Conservation (phyloP, 2,329 filamentous ascomycete species). For the Endothia cerciana region DNA sequence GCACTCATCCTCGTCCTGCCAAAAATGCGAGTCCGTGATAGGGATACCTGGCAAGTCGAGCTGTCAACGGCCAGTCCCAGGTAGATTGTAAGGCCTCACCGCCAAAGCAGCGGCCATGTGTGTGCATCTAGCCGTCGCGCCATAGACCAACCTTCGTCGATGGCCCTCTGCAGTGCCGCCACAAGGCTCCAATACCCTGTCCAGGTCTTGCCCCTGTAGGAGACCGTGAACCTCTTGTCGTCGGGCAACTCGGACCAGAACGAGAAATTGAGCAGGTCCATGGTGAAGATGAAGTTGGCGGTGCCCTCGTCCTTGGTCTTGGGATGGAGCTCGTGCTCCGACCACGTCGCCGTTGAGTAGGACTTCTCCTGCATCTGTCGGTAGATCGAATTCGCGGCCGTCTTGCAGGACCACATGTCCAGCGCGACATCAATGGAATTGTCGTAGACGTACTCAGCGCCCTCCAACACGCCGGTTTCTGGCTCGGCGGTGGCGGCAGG, state of each 20-base stretch:
- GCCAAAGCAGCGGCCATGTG: neutral
- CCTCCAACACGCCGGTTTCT: constrained; percentile 80
- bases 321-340: constrained; percentile 86
- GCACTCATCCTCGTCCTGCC: constrained; percentile 77
- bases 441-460: constrained; percentile 85
- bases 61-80: constrained; percentile 19
- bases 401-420: constrained; percentile 80
- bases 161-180: constrained; percentile 79
- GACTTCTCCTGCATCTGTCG: constrained; percentile 79
- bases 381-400: constrained; percentile 79
- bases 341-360: constrained; percentile 87
- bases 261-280: constrained; percentile 96
- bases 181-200: constrained; percentile 96
- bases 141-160: constrained; percentile 73
- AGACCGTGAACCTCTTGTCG: constrained; percentile 77
- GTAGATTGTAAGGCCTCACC: constrained; percentile 28
- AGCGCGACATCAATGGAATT: constrained; percentile 92
- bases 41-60: constrained; percentile 65
- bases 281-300: constrained; percentile 92
- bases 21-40: constrained; percentile 87
- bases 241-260: constrained; percentile 84
- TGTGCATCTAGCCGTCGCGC: neutral
- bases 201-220: constrained; percentile 81
- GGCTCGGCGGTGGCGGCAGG: constrained; percentile 59
- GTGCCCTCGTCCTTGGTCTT: constrained; percentile 78